Evolutionary conservation across 2,329 filamentous ascomycete genomes (phyloP), one percentile per base, ranked within the genome.

Genomic region (Fusarium sp.): DNA sequence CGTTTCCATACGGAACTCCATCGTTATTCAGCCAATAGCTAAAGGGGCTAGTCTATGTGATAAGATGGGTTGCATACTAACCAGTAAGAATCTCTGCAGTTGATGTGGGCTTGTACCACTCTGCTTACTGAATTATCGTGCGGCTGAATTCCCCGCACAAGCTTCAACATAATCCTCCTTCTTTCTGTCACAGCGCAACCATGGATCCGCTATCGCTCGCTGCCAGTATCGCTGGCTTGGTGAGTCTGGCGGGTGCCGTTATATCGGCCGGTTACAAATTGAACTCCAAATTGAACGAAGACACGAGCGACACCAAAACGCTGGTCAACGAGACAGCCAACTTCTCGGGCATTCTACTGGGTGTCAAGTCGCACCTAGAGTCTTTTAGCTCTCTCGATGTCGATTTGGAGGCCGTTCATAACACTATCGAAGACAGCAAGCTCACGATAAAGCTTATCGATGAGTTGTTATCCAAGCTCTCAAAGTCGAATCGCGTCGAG

Each of bases 11-110:
- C 47, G 30, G 30, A 51, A 33, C 3, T 11, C 1, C n/a, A 8
- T 20, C n/a, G n/a, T 3, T 24, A 5, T 7, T 4, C 15, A 2
- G 5, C 48, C n/a, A 26, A 35, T 51, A 2, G 7, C 0, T 1
- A 16, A 26, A 20, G n/a, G 6, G 6, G n/a, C 9, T 51, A 51
- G 30, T 20, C n/a, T 6, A 15, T 20, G 0, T 2, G 30, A 51
- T 51, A 51, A 20, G 48, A 51, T 26, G 16, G 48, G 4, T 6
- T 15, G 3, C 12, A 10, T 14, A 1, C 6, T 0, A 5, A 8
- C 48, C 30, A 51, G 16, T 51, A 11, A 51, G n/a, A 35, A 51
- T 30, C 30, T 20, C n/a, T 15, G n/a, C 1, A 11, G 16, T 14
- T 15, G 6, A 26, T 12, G 48, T 51, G 48, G 48, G 30, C 2